Conservation (phyloP, 1,284 basidiomycete species). For the Ganoderma leucocontextum region DNA sequence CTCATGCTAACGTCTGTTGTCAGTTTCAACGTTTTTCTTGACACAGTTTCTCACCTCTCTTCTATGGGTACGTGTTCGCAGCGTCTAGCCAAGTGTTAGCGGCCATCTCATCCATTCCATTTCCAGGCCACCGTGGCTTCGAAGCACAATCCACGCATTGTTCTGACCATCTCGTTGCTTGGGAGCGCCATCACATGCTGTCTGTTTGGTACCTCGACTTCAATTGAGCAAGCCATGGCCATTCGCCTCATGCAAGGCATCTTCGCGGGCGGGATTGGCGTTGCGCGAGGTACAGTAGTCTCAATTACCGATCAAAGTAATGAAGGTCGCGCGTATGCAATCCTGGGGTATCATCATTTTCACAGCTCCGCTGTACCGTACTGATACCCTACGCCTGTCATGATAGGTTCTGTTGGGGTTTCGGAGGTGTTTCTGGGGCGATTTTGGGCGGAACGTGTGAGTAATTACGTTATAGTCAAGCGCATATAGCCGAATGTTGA, state of each 20-base stretch:
- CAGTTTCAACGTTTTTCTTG: slow-evolving; percentile 83
- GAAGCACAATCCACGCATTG: slow-evolving; percentile 87
- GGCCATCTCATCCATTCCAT: slow-evolving; percentile 21
- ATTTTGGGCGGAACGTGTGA: slow-evolving; percentile 87
- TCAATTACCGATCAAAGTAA: slow-evolving; percentile 92
- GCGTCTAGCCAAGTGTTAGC: slow-evolving; percentile 18
- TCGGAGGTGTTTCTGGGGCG: slow-evolving; percentile 91
- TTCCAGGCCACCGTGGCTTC: slow-evolving; percentile 90
- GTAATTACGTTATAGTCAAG: slow-evolving; percentile 40
- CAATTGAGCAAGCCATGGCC: slow-evolving; percentile 84
- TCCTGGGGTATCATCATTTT: slow-evolving; percentile 70
- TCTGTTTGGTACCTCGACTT: slow-evolving; percentile 87
- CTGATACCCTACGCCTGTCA: neutral
- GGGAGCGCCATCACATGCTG: slow-evolving; percentile 84
- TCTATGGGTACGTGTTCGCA: slow-evolving; percentile 66
- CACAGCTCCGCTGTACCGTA: neutral
- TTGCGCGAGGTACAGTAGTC: slow-evolving; percentile 89
- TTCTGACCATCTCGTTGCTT: slow-evolving; percentile 86
- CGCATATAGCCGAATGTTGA: slow-evolving; percentile 10
- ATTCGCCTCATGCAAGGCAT: slow-evolving; percentile 94
- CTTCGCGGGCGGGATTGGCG: slow-evolving; percentile 95
- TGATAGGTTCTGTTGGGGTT: slow-evolving; percentile 87
- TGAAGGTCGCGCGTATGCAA: slow-evolving; percentile 93
- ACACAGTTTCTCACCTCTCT: slow-evolving; percentile 94
- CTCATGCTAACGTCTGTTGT: neutral